A percentile compares a stretch with the other conserved stretches of the same genome.
Evolutionary conservation across 225 moss, liverwort and hornwort species (phyloP).

Genomic region (Polytrichum commune): DNA sequence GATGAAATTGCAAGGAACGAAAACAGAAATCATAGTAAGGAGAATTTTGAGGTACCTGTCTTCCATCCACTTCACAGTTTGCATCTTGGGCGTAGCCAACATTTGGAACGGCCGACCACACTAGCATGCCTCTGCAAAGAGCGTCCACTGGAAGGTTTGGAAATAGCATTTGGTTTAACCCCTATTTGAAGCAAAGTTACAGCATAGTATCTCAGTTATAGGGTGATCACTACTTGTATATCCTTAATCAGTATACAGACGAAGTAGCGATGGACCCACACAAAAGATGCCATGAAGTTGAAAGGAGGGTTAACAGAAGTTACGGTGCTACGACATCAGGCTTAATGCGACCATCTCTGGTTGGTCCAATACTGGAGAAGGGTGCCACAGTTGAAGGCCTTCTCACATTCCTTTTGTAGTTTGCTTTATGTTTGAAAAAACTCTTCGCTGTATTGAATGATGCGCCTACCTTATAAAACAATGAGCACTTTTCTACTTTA

Average conservation of each 20-base stretch:
- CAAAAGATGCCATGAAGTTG: no score
- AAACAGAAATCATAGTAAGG: background rate
- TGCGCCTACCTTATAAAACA: slow-evolving; percentile 54
- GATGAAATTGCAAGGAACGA: background rate
- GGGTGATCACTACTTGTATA: no score
- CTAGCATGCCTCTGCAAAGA: slow-evolving; percentile 53
- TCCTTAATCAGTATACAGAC: no score
- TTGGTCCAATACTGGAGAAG: slow-evolving; percentile 67
- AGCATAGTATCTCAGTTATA: no score
- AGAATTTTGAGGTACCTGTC: slow-evolving; percentile 34
- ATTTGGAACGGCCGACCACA: slow-evolving; percentile 60
- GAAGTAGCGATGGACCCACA: no score
- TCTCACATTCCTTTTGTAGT: slow-evolving; percentile 13
- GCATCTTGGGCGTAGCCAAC: slow-evolving; percentile 13
- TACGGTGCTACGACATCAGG: slow-evolving; percentile 72
- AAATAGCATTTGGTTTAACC: no score
- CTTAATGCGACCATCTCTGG: slow-evolving; percentile 61
- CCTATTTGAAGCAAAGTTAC: no score
- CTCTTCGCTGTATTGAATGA: slow-evolving; percentile 61
- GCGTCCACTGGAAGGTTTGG: no score
- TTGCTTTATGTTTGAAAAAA: slow-evolving; percentile 20
- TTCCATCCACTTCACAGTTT: slow-evolving; percentile 54
- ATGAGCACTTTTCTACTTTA: no score
- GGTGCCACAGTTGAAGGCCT: slow-evolving; percentile 57
- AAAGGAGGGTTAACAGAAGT: background rate